These are phyloP conservation scores for Ambrosia hybrid DNA, from an alignment of 140 eudicot species.

Conservation along the genomic window DNA sequence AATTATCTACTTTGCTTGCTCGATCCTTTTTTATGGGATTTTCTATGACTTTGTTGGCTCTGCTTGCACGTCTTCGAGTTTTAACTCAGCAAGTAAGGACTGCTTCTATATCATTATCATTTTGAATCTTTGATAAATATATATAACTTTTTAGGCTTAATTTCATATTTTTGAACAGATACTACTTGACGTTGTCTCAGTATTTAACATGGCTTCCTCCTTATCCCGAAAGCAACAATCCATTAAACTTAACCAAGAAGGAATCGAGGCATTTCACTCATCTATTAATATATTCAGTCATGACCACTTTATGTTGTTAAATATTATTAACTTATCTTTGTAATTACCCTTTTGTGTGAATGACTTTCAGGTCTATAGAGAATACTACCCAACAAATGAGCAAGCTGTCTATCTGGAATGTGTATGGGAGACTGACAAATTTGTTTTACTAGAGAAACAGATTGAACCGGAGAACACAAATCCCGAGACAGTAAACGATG, in stretches of 20 bases:
- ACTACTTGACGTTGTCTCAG: slow-evolving; percentile 62
- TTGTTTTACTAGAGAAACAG: slow-evolving; percentile 51
- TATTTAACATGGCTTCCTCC: slow-evolving; percentile 64
- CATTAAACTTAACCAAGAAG: slow-evolving; percentile 61
- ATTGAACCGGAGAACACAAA: slow-evolving; percentile 26
- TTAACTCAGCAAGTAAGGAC: slow-evolving; percentile 86
- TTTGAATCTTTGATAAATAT: too few species aligned
- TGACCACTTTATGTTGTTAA: neutral
- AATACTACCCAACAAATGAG: slow-evolving; percentile 64
- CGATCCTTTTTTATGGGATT: slow-evolving; percentile 85
- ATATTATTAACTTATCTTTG: neutral
- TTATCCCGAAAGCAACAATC: slow-evolving; percentile 63
- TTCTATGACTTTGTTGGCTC: slow-evolving; percentile 54
- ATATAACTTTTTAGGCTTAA: neutral
- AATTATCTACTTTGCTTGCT: slow-evolving; percentile 81
- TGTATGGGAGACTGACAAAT: slow-evolving; percentile 76
- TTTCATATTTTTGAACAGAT: slow-evolving; percentile 50
- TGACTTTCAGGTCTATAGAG: slow-evolving; percentile 63
- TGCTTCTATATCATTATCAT: neutral
- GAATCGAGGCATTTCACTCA: slow-evolving; percentile 63
- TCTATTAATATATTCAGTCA: neutral
- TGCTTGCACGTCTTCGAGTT: slow-evolving; percentile 87
- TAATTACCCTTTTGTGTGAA: neutral
- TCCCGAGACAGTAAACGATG: slow-evolving; percentile 34
- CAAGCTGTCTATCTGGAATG: slow-evolving; percentile 52